Conservation (phyloP, 2,329 filamentous ascomycete species). For the Pleomassaria siparia region DNA sequence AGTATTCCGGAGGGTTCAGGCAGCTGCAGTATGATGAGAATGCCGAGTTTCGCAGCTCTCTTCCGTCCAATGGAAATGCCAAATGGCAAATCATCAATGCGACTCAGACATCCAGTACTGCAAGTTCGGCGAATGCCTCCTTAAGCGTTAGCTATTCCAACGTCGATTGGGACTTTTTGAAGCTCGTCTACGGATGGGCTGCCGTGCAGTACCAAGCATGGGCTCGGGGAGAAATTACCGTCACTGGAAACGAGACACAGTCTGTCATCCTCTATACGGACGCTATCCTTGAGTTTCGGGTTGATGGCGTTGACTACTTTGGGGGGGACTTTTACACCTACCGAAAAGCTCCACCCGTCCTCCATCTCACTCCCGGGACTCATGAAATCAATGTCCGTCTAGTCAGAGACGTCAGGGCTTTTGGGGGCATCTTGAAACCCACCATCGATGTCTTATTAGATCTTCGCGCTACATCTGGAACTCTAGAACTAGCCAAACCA, state of each 20-base stretch:
- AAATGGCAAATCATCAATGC: slow-evolving; percentile 49
- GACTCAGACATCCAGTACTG: slow-evolving; percentile 26
- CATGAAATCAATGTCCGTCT: slow-evolving; percentile 57
- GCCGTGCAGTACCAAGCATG: slow-evolving; percentile 62
- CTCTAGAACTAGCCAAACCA: slow-evolving; percentile 36
- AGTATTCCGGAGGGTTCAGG: slow-evolving; percentile 55
- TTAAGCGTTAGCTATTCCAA: slow-evolving; percentile 52
- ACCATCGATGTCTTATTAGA: slow-evolving; percentile 45
- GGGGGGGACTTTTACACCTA: slow-evolving; percentile 61
- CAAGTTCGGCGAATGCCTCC: slow-evolving; percentile 37
- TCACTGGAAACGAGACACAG: slow-evolving; percentile 38
- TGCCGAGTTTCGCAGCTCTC: slow-evolving; percentile 52
- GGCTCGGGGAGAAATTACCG: slow-evolving; percentile 53
- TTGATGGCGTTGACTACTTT: slow-evolving; percentile 56
- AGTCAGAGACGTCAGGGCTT: slow-evolving; percentile 58
- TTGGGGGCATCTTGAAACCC: slow-evolving; percentile 55
- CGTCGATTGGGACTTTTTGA: slow-evolving; percentile 57
- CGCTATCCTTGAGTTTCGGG: slow-evolving; percentile 55
- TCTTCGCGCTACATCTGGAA: slow-evolving; percentile 20
- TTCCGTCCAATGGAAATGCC: slow-evolving; percentile 53
- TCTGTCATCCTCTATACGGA: slow-evolving; percentile 50
- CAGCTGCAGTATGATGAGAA: slow-evolving; percentile 46
- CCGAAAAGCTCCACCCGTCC: slow-evolving; percentile 51
- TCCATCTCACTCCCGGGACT: slow-evolving; percentile 52
- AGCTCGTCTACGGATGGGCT: slow-evolving; percentile 60